phyloP scores from a whole-genome alignment of 2,329 filamentous ascomycete genomes.

The Didymella arachidicola region DNA sequence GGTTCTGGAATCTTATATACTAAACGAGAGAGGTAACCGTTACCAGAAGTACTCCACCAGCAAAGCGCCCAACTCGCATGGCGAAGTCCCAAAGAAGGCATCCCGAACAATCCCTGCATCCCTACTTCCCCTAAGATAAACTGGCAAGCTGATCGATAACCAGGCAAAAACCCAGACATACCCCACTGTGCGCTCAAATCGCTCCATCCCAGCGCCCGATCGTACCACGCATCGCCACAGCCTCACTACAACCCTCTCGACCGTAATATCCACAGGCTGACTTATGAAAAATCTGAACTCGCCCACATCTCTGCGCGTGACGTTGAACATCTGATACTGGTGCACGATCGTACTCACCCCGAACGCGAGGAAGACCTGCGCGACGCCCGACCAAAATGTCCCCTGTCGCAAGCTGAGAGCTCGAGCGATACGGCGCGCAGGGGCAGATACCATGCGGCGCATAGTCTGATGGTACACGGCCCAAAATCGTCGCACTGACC shows the following conservation, averaged over 20 bases:
- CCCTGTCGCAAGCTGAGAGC: neutral
- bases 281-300: conserved; percentile 8
- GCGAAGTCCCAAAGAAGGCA: neutral
- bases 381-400: neutral
- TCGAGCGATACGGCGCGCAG: conserved; percentile 1
- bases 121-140: conserved; percentile 3
- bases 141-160: conserved; percentile 1
- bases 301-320: neutral
- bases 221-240: no score
- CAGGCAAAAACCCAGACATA: conserved; percentile 1
- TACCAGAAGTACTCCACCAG: no score
- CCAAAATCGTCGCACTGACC: conserved; percentile 8
- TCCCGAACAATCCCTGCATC: conserved; percentile 2
- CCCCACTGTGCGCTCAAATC: no score
- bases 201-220: no score
- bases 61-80: neutral
- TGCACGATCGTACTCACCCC: neutral
- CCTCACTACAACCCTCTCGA: neutral
- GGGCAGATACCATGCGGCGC: conserved; percentile 5
- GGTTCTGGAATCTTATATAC: no score
- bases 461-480: conserved; percentile 4
- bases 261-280: neutral
- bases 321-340: conserved; percentile 9
- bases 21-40: no score
- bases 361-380: neutral